Base-by-base conservation (phyloP, 768 basidiomycete genomes). In the Boletus pseudo-olivaceus region DNA sequence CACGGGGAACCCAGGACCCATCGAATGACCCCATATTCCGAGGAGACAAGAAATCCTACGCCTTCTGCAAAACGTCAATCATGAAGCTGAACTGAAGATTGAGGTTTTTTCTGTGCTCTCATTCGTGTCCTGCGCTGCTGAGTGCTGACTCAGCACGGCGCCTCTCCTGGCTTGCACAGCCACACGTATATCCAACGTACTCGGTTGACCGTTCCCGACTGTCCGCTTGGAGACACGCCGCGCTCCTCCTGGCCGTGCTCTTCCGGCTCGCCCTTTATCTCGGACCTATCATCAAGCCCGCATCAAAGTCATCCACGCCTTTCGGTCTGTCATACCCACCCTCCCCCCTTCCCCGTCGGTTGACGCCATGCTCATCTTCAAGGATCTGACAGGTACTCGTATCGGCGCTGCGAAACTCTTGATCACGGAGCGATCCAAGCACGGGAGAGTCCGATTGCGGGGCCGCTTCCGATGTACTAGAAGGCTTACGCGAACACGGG, bases 341-440 rank as follows among this genome's bases (percentile, higher is more conserved):
- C 27, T 7, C 19, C 4, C 4, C 8, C 7, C 15, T 17, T 11
- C 35, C 17, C 35, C 15, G 8, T n/a, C 5, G 2, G 33, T 10
- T 9, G 14, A 19, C 32, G 38, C 41, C 8, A 12, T 3, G 19
- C 40, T 49, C 20, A 51, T n/a, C 8, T 9, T n/a, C n/a, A n/a
- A n/a, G 19, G 30, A 34, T 37, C n/a, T 3, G 15, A 12, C 52
- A 93, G 92, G 57, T 94, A 93, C 65, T 92, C 89, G 69, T 93
- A 80, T 66, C 76, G 91, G 23, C 91, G 91, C 92, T 11, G 90
- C 91, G 6, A 91, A 88, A 55, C 90, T 91, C 11, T 74, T 93
- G 40, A 78, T 93, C 59, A 92, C 88, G 0, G 88, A 93, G 65
- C 78, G 74, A 19, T 72, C 93, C 56, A 81, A 81, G 58, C 88